Evolutionary conservation across 495 filamentous ascomycete species (phyloP), one percentile per base, ranked within the genome.

Genomic region (Jackrogersella multiformis): DNA sequence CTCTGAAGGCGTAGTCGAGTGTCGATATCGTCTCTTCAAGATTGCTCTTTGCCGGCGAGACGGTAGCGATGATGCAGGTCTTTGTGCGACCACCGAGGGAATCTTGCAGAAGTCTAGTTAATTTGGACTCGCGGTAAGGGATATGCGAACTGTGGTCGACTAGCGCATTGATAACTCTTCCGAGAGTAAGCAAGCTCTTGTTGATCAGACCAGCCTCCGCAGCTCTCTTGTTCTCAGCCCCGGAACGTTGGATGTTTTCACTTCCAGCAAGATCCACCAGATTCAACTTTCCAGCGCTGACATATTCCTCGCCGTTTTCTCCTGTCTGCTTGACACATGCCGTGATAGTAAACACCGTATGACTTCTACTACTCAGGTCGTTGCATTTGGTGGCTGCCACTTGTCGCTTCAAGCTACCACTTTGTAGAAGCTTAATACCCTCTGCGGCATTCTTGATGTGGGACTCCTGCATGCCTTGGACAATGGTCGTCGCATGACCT

Each of bases 361-460:
- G 95, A 78, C 93, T 96, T 73, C 95, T 88, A 60, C 92, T 96
- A 79, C 93, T 97, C 18, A 97, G 84, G 71, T 99, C 96, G 74
- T 99, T 99, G 81, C 95, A 99, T 74, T 97, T 98, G 2, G 95
- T 99, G 5, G 95, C 93, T 0, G 95, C 96, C 35, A 98, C 96
- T 75, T 98, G 95, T 15, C 95, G 90, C 74, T 92, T 96, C 74
- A 96, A 84, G 73, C 93, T 97, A 36, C 95, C 95, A 44, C 89
- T 82, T 59, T 94, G 92, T n/a, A 99, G 85, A 41, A 97, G 81
- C 71, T 90, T 89, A 74, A 98, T 91, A 45, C 95, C 95, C 18
- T 93, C 88, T 10, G 86, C 79, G 1, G 96, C 94, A 52, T 81
- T 91, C 73, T 91, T 90, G 71, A 99, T 96, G 71, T 94, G 92